Evolutionary conservation across 768 basidiomycete genomes (phyloP), one percentile per base, ranked within the genome.

Genomic region (Rhodocollybia butyracea): DNA sequence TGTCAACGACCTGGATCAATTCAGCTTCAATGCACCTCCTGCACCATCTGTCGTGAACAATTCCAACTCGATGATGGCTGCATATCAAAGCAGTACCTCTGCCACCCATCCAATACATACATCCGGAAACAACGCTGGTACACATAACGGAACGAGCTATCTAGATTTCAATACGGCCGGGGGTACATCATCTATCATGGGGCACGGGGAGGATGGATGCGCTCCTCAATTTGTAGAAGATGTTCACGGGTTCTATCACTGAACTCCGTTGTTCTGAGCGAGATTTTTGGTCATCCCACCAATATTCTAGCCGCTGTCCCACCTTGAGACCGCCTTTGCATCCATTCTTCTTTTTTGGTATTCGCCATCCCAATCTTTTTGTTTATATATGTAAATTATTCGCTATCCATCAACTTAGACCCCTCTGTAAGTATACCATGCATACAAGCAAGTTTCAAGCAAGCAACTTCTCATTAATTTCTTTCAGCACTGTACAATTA

Each of bases 1-100:
- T 22, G 65, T 39, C 31, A 36, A 68, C 17, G 81, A 84, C 39
- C 61, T 80, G 31, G 80, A 82, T 53, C 81, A 77, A 24, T 83
- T 84, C 64, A 72, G 68, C 39, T 83, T 81, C 64, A 71, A 72
- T 36, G 70, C 73, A 13, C 76, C 78, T 39, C 32, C 38, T 17
- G 15, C 53, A 3, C 13, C n/a, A n/a, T n/a, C 53, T 38, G 30
- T 43, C 42, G 53, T n/a, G n/a, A n/a, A n/a, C n/a, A n/a, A 54
- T 46, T 43, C 41, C n/a, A 46, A 24, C 32, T 54, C 53, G 15
- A 46, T 46, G 29, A 31, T 46, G 30, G 17, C 29, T 19, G 24
- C 24, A 10, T 54, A 34, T 54, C 43, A 45, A 21, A 17, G 30
- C 31, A 46, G 30, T 8, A 26, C 30, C 12, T 5, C 52, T 19